Evolutionary conservation across 768 basidiomycete species (phyloP).

Genomic region (Podaxis carcinomalis): DNA sequence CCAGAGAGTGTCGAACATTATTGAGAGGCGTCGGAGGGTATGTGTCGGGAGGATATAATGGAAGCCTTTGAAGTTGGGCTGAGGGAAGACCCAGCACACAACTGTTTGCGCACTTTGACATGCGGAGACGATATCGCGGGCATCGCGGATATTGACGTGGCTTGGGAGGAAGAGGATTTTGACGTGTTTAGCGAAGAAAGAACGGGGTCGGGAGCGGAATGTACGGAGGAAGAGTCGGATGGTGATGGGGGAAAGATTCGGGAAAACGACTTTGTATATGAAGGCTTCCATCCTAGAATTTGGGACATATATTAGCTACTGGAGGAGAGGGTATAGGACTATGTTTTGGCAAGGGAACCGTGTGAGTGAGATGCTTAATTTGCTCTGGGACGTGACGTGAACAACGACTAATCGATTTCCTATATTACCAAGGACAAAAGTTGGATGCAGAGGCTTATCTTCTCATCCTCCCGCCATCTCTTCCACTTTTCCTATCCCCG

Average conservation of each 20-base stretch:
- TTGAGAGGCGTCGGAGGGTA: constrained; percentile 17
- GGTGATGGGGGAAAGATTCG: constrained; percentile 16
- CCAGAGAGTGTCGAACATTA: constrained; percentile 19
- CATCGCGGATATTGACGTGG: constrained; percentile 15
- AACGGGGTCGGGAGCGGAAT: constrained; percentile 20
- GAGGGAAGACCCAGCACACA: constrained; percentile 23
- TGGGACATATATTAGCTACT: not conserved
- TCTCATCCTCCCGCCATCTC: constrained; percentile 21
- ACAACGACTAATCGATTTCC: constrained; percentile 3
- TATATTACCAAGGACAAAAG: constrained; percentile 15
- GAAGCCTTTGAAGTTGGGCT: constrained; percentile 4
- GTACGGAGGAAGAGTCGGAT: constrained; percentile 25
- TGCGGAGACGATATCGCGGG: constrained; percentile 18
- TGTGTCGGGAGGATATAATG: constrained; percentile 8
- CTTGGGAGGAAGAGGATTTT: constrained; percentile 24
- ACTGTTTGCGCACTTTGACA: constrained; percentile 23
- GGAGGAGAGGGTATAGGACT: not conserved
- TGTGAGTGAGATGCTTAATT: constrained; percentile 1
- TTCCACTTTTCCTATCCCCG: constrained; percentile 9
- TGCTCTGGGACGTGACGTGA: not conserved
- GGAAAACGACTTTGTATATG: constrained; percentile 27
- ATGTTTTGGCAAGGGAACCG: not conserved
- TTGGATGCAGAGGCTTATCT: constrained; percentile 30
- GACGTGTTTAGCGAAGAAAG: constrained; percentile 25
- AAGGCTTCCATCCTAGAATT: constrained; percentile 26